Conservation (phyloP, 257 asterid species). For the Rhazya stricta region DNA sequence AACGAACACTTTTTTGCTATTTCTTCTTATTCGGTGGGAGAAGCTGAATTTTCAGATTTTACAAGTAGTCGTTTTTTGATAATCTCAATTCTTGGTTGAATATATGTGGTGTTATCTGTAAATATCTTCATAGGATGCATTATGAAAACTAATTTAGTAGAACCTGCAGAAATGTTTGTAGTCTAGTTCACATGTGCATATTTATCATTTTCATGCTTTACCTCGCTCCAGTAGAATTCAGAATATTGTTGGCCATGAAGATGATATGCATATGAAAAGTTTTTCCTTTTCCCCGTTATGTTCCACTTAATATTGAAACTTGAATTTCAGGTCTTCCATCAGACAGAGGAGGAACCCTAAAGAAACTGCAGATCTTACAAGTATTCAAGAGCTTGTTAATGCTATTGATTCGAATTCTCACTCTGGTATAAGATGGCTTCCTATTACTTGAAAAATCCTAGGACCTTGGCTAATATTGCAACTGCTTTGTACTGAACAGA, state of each 20-base stretch:
- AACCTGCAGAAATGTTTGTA: background rate
- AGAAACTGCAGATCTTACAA: slow-evolving; percentile 89
- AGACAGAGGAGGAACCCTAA: slow-evolving; percentile 83
- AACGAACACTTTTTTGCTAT: background rate
- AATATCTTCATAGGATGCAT: background rate
- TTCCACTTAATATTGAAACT: slow-evolving; percentile 10
- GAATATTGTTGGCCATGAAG: background rate
- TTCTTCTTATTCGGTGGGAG: background rate
- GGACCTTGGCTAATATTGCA: slow-evolving; percentile 1
- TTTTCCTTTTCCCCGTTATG: background rate
- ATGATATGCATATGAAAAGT: background rate
- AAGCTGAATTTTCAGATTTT: background rate
- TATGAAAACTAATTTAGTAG: background rate
- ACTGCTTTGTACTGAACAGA: slow-evolving; percentile 6
- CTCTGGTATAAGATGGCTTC: slow-evolving; percentile 41
- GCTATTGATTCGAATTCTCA: slow-evolving; percentile 68
- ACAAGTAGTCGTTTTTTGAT: background rate
- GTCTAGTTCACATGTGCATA: background rate
- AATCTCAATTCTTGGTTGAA: background rate
- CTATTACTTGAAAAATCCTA: background rate
- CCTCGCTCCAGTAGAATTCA: background rate
- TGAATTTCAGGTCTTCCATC: slow-evolving; percentile 59
- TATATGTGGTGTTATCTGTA: background rate
- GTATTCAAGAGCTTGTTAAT: slow-evolving; percentile 76
- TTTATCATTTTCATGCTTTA: background rate